Conservation (phyloP, 306 rosid genomes). For the Leucaena leucocephala region DNA sequence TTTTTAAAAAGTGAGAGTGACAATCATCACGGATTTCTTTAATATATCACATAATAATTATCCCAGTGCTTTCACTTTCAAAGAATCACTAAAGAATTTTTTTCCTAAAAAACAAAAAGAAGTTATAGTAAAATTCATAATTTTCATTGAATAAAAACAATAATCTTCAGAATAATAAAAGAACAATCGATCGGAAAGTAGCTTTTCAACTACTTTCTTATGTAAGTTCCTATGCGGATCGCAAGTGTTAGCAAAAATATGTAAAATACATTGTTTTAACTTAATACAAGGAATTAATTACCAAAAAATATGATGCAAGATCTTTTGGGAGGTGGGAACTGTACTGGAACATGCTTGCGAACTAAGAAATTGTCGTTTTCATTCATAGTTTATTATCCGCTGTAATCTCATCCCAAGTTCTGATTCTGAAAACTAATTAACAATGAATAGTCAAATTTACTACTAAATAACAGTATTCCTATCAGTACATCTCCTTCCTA, state of each 20-base stretch:
- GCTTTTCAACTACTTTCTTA: not conserved
- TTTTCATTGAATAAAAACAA: not conserved
- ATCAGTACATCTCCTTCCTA: not conserved
- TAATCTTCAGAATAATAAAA: not conserved
- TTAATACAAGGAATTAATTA: not conserved
- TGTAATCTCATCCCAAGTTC: constrained; percentile 20
- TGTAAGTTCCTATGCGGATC: not conserved
- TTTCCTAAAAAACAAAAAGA: not conserved
- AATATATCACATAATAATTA: not conserved
- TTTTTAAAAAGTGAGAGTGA: not conserved
- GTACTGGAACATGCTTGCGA: constrained; percentile 18
- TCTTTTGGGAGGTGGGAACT: constrained; percentile 9
- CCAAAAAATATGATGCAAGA: not conserved
- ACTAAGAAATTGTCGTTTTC: not conserved
- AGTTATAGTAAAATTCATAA: not conserved
- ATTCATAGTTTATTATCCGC: not conserved
- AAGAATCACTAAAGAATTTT: not conserved
- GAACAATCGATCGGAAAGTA: not conserved
- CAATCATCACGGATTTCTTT: not conserved
- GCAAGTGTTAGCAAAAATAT: not conserved
- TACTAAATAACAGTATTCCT: not conserved
- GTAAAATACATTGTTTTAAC: not conserved
- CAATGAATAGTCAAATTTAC: not conserved
- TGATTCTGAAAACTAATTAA: not conserved
- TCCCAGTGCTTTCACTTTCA: not conserved